phyloP scores from a whole-genome alignment of 352 stramenopile species.

The Phytophthora fragariaefolia region DNA sequence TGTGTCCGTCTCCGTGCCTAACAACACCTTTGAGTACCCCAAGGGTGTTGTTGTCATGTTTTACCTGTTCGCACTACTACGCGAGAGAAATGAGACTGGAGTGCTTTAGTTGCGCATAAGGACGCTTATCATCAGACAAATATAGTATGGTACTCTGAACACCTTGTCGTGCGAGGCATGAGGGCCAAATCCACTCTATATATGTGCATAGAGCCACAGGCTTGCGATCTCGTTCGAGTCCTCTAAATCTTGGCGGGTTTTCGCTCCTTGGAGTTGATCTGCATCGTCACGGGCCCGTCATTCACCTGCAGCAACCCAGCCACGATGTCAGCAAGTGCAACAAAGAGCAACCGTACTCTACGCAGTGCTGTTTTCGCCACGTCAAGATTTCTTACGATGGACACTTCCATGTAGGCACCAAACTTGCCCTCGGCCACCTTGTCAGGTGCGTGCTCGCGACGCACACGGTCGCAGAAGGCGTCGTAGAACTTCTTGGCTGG shows the following conservation, averaged over 20 bases:
- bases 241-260: constrained; percentile 56
- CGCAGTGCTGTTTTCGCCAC: no score
- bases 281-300: constrained; percentile 85
- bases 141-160: constrained; percentile 19
- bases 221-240: constrained; percentile 5
- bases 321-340: constrained; percentile 12
- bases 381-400: constrained; percentile 61
- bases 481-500: constrained; percentile 82
- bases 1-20: constrained; percentile 48
- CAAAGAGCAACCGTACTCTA: background rate
- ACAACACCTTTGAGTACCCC: constrained; percentile 51
- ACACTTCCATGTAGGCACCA: constrained; percentile 88
- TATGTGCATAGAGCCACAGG: constrained; percentile 7
- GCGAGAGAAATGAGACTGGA: constrained; percentile 6
- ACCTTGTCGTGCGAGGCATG: background rate
- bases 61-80: background rate
- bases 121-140: constrained; percentile 11
- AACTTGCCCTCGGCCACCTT: constrained; percentile 86
- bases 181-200: constrained; percentile 18
- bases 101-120: background rate
- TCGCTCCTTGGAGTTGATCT: constrained; percentile 83
- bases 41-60: constrained; percentile 45
- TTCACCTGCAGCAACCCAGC: constrained; percentile 58
- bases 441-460: constrained; percentile 56
- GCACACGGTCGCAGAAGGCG: constrained; percentile 72